Conservation (phyloP, 768 basidiomycete species). For the Xanthoconium stramineum region DNA sequence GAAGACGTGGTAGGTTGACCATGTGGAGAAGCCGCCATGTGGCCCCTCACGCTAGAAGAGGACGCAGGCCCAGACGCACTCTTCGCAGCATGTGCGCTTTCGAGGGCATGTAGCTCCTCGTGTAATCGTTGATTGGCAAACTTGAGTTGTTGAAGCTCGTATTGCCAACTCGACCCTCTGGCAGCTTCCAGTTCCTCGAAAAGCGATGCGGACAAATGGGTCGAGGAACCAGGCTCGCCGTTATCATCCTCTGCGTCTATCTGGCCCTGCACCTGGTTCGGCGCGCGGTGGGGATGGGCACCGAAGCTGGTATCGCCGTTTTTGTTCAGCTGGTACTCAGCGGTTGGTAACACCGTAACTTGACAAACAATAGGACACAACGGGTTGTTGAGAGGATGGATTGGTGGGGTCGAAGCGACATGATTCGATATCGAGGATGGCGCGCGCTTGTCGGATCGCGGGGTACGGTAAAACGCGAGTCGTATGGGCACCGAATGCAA, state of each 20-base stretch:
- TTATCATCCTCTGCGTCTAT: neutral
- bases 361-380: constrained; percentile 31
- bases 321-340: neutral
- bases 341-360: constrained; percentile 18
- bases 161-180: constrained; percentile 86
- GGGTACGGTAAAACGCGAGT: constrained; percentile 39
- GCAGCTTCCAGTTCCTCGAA: constrained; percentile 70
- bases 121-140: constrained; percentile 62
- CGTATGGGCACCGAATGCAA: constrained; percentile 28
- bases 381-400: constrained; percentile 15
- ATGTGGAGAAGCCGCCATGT: neutral
- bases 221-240: constrained; percentile 2
- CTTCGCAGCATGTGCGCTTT: constrained; percentile 16
- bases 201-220: constrained; percentile 40
- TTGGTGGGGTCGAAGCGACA: constrained; percentile 2
- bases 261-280: neutral
- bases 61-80: neutral
- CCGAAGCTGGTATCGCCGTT: neutral
- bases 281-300: neutral
- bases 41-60: neutral
- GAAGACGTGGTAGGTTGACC: neutral
- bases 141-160: constrained; percentile 82
- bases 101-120: constrained; percentile 52
- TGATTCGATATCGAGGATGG: neutral
- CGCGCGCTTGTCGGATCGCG: constrained; percentile 4